Evolutionary conservation across 2,329 filamentous ascomycete species (phyloP).

Genomic region (Epicoccum nigrum): DNA sequence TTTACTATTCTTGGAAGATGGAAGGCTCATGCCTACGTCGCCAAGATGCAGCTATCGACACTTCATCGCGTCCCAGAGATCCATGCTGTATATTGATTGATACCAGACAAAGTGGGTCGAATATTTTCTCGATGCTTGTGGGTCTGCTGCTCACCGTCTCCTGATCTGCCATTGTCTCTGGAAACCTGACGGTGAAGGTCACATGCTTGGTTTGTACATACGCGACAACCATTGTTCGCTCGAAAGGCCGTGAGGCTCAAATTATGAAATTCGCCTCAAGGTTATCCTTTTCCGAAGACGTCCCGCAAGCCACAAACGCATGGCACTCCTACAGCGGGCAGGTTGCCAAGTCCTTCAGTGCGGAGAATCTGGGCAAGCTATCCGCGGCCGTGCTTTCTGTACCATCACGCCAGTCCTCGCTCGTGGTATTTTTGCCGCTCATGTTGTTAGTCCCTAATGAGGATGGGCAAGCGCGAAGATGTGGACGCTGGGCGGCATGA

Average conservation of each 20-base stretch:
- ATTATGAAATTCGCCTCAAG: slow-evolving; percentile 7
- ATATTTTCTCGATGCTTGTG: no score
- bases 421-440: not conserved
- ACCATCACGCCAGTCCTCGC: not conserved
- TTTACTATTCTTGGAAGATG: not conserved
- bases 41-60: slow-evolving; percentile 10
- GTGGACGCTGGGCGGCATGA: not conserved
- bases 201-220: not conserved
- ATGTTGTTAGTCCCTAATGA: not conserved
- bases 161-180: no score
- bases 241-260: slow-evolving; percentile 1
- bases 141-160: no score
- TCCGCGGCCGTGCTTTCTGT: slow-evolving; percentile 15
- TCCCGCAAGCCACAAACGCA: slow-evolving; percentile 2
- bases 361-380: slow-evolving; percentile 7
- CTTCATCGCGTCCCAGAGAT: not conserved
- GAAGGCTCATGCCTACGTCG: slow-evolving; percentile 3
- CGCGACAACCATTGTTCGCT: no score
- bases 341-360: slow-evolving; percentile 3
- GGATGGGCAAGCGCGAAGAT: slow-evolving; percentile 1
- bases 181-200: no score
- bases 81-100: no score
- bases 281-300: not conserved
- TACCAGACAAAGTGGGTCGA: no score
- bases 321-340: slow-evolving; percentile 2